These are phyloP conservation scores for Ceraceosorus bombacis DNA, from an alignment of 1,284 basidiomycete genomes.

Conservation along the genomic window DNA sequence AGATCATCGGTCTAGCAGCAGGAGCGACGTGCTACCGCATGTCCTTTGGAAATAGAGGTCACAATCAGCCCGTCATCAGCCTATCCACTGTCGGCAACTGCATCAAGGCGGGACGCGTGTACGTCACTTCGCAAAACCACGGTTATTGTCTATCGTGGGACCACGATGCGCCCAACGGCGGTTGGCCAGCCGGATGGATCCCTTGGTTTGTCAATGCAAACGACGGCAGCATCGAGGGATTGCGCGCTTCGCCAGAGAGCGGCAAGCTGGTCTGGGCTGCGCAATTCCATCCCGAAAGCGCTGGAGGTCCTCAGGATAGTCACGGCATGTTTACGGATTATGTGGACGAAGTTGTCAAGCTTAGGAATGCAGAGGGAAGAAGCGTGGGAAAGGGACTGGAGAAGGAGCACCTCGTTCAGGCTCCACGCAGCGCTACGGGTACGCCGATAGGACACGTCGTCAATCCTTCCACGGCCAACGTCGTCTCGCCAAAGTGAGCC, in stretches of 20 bases:
- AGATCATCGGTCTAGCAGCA: conserved; percentile 87
- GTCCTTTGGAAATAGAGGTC: conserved; percentile 96
- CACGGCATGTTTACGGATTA: conserved; percentile 46
- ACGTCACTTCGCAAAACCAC: conserved; percentile 99
- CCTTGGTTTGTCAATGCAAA: conserved; percentile 95
- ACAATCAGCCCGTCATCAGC: conserved; percentile 93
- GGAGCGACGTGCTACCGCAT: conserved; percentile 93
- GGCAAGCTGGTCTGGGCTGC: conserved; percentile 39
- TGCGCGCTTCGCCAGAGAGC: conserved; percentile 15
- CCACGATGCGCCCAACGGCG: conserved; percentile 40
- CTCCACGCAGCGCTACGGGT: too few relatives aligned
- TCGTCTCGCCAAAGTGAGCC: too few relatives aligned
- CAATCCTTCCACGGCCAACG: too few relatives aligned
- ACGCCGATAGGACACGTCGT: too few relatives aligned
- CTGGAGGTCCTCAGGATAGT: conserved; percentile 46
- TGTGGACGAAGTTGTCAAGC: conserved; percentile 38
- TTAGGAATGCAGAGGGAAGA: conserved; percentile 16
- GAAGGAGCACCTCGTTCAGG: too few relatives aligned
- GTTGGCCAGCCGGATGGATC: conserved; percentile 75
- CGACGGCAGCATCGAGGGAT: conserved; percentile 90
- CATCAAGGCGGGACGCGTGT: conserved; percentile 89
- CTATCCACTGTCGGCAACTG: conserved; percentile 91
- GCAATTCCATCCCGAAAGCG: conserved; percentile 47
- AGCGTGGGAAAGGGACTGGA: too few relatives aligned
- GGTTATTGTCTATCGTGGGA: conserved; percentile 69